These are phyloP conservation scores for Lactifluus rugatus DNA, from an alignment of 768 basidiomycete genomes.

Conservation along the genomic window DNA sequence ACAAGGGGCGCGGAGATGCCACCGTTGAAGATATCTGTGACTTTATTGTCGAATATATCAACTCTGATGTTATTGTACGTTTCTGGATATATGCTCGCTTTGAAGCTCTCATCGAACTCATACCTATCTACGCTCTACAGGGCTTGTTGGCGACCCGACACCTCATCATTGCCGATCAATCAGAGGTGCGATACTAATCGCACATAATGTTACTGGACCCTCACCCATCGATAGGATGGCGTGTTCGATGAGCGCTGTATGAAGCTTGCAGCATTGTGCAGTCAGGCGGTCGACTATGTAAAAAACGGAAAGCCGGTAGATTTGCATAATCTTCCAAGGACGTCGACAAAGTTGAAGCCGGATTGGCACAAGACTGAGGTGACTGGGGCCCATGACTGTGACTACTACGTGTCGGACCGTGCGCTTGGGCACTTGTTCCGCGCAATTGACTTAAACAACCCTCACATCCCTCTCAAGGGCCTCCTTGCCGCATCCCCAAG, in stretches of 20 bases:
- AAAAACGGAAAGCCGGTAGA: constrained; percentile 66
- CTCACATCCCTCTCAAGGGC: constrained; percentile 22
- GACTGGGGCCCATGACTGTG: constrained; percentile 38
- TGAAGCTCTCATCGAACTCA: background rate
- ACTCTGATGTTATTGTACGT: constrained; percentile 66
- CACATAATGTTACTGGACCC: background rate
- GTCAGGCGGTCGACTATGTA: constrained; percentile 68
- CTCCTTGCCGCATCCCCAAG: background rate
- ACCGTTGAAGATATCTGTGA: constrained; percentile 65
- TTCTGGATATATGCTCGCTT: no score
- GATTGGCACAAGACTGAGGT: constrained; percentile 56
- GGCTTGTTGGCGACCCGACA: constrained; percentile 61
- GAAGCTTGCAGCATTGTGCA: constrained; percentile 50
- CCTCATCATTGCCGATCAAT: constrained; percentile 69
- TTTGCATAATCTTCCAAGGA: constrained; percentile 39
- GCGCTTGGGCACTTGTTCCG: constrained; percentile 70
- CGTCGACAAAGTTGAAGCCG: constrained; percentile 58
- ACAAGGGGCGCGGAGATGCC: constrained; percentile 30
- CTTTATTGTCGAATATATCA: constrained; percentile 75
- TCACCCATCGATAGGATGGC: constrained; percentile 37
- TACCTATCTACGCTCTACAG: constrained; percentile 26
- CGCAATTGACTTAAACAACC: constrained; percentile 39
- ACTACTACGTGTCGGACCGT: constrained; percentile 62
- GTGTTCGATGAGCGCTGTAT: constrained; percentile 49
- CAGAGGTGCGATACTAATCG: constrained; percentile 34